Evolutionary conservation across 2,329 filamentous ascomycete genomes (phyloP), one percentile per base, ranked within the genome.

Genomic region (Hymenotorrendiella dingleyae): DNA sequence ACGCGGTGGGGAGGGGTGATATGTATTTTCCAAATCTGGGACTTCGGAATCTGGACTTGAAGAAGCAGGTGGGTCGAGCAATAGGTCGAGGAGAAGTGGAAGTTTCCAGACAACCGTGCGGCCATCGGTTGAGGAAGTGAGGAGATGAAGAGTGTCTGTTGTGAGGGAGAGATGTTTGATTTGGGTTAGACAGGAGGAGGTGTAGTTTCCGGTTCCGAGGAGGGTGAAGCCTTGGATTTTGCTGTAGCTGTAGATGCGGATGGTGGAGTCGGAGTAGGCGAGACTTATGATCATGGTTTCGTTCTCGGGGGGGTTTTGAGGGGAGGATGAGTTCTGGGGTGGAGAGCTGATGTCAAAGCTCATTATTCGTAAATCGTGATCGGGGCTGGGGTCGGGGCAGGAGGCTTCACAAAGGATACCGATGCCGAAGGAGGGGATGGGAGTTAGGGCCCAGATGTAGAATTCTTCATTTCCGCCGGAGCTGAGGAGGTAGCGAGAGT

Each of bases 401-500:
- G 67, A 64, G 2, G 71, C 75, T 62, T 81, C 78, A 46, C 76
- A 74, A 10, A 76, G 62, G 2, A 82, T 69, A 0, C 74, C 77
- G 2, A 81, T 62, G 3, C 73, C 71, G 10, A 59, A 58, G 27
- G 43, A 76, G 64, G 2, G 71, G 67, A 20, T 79, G 70, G 6
- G 85, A 61, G 9, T 59, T 57, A 35, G 68, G 29, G 77, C 74
- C 91, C 93, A 98, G 9, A 90, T 74, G 54, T 83, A 91, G 50
- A 97, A 84, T 63, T 98, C 91, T 61, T 96, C 91, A 47, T 80
- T 82, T 0, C 90, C 93, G 5, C 79, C 88, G 55, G 87, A 90
- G 51, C 86, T 95, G 60, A 97, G 85, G 2, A 98, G 74, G 54
- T 83, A 84, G 8, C 51, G 39, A 12, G 52, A 44, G 35, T 77